Evolutionary conservation across 2,329 filamentous ascomycete species (phyloP), one percentile per base, ranked within the genome.

Genomic region (Stylonectria norvegica): DNA sequence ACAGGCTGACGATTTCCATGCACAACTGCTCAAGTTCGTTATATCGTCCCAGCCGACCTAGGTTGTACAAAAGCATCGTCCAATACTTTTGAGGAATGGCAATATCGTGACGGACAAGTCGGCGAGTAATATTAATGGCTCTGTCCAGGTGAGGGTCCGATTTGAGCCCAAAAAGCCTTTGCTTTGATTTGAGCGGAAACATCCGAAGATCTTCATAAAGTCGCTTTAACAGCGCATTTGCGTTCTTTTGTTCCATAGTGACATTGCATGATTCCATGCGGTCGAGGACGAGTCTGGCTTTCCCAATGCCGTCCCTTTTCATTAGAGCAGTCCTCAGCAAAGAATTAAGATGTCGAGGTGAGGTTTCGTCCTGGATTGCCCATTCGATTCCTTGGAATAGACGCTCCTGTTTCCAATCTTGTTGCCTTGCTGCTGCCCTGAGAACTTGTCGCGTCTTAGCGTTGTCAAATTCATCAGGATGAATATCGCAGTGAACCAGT

Each of bases 391-490:
- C 66, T 16, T 72, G 47, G n/a, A 79, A 49, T 1, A 78, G 54
- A 12, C 64, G 64, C 43, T 69, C 65, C 31, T 60, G 66, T 16
- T 57, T 59, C 65, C 65, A 66, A 40, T 76, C 65, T 10, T 51
- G 43, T 9, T 49, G 40, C 20, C 48, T 49, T 5, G 63, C 64
- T 10, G 62, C 56, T 9, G 55, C 54, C 15, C 67, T 48, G 14
- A 78, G 60, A 32, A 57, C 57, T 8, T 63, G 61, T 38, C 72
- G 67, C 32, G 65, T 62, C 8, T 62, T 52, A 1, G 58, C 34
- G 43, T 78, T 67, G 11, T 78, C 72, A 32, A 77, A 79, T 17
- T 78, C 71, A 20, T 77, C 73, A 1, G 75, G 76, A 43, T 79
- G 75, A 16, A 79, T 61, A 43, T 78, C 73, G 16, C 69, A 73